Percentiles rank a stretch among this genome's conserved stretches.
These are phyloP conservation scores for Hygrophorus russula DNA, from an alignment of 768 basidiomycete species.

Conservation along the genomic window DNA sequence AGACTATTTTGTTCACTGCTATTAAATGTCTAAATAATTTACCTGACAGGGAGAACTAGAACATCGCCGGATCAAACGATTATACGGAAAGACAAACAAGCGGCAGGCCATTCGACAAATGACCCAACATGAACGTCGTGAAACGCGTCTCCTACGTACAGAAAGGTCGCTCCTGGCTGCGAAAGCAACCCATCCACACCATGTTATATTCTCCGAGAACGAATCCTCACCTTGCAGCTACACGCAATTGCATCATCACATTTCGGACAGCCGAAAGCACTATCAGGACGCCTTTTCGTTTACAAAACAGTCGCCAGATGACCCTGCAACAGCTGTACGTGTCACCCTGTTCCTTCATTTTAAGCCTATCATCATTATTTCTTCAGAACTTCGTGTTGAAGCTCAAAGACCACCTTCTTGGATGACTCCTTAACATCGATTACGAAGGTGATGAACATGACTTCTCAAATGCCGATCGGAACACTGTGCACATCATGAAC, in stretches of 20 bases:
- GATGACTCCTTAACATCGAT: conserved; percentile 11
- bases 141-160: neutral
- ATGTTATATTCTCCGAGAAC: conserved; percentile 3
- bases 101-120: conserved; percentile 13
- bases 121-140: conserved; percentile 7
- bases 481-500: conserved; percentile 13
- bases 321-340: conserved; percentile 13
- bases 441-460: conserved; percentile 11
- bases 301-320: conserved; percentile 6
- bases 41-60: conserved; percentile 23
- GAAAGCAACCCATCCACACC: conserved; percentile 7
- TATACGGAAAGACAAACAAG: conserved; percentile 22
- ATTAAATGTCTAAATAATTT: neutral
- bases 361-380: neutral
- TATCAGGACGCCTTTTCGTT: conserved; percentile 7
- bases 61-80: conserved; percentile 21
- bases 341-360: neutral
- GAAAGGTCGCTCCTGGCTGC: neutral
- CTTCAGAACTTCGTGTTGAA: conserved; percentile 16
- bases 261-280: conserved; percentile 8
- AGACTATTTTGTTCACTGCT: conserved; percentile 1
- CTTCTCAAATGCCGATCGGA: conserved; percentile 10
- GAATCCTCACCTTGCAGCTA: conserved; percentile 1
- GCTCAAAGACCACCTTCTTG: conserved; percentile 20
- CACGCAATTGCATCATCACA: conserved; percentile 10